phyloP scores from a whole-genome alignment of 768 basidiomycete genomes.

The Albatrellus ellisii region DNA sequence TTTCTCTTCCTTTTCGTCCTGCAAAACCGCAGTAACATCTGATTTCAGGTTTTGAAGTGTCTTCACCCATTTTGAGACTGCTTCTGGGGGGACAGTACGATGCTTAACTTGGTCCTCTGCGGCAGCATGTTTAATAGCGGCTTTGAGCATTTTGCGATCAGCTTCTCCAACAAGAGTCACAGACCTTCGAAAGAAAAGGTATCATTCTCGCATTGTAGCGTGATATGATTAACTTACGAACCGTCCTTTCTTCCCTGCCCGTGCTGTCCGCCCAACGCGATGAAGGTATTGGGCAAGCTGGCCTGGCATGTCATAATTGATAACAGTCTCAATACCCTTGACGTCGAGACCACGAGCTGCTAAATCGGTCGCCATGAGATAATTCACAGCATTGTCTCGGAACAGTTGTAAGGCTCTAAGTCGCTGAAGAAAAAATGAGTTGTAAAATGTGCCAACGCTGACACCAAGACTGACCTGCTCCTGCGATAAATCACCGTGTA shows the following conservation, averaged over 20 bases:
- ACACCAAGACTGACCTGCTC: constrained; percentile 57
- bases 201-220: too few species aligned
- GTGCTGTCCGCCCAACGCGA: constrained; percentile 93
- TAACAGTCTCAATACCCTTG: constrained; percentile 93
- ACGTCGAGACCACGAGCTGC: constrained; percentile 95
- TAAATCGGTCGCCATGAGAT: constrained; percentile 90
- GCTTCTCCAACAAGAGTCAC: constrained; percentile 92
- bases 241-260: constrained; percentile 89
- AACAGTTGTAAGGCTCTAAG: constrained; percentile 77
- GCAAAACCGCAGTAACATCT: constrained; percentile 68
- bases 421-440: constrained; percentile 36
- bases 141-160: constrained; percentile 93
- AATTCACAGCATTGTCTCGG: constrained; percentile 80
- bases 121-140: constrained; percentile 79
- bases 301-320: constrained; percentile 98
- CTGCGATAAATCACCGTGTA: constrained; percentile 93
- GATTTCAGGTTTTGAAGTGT: constrained; percentile 57
- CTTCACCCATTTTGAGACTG: constrained; percentile 53
- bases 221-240: too few species aligned
- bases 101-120: constrained; percentile 77
- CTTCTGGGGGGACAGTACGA: constrained; percentile 72
- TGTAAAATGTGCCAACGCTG: constrained; percentile 1
- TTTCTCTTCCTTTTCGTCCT: constrained; percentile 95
- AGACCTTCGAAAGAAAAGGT: constrained; percentile 36
- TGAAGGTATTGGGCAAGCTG: constrained; percentile 91